Base-by-base conservation (phyloP, 441 rosid genomes). In the Jatropha podagrica region DNA sequence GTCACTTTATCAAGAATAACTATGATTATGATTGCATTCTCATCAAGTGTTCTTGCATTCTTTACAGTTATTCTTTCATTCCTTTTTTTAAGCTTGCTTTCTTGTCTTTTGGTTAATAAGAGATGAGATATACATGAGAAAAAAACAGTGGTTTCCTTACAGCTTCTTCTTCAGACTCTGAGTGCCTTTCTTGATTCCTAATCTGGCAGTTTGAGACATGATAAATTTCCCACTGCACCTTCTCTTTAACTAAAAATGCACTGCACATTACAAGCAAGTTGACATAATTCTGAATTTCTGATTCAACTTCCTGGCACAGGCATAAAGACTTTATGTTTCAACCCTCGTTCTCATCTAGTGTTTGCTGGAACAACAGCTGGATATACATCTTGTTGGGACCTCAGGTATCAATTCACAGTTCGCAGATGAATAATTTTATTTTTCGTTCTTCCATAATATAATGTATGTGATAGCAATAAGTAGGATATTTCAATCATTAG, bases 361-460 rank as follows among this genome's bases (percentile, higher is more conserved):
- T 90, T 89, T 79, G 86, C 94, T n/a, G 98, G 97, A 79, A 89
- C 91, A 74, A 82, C 93, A 37, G 84, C 86, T 44, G 98, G 98
- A 81, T 86, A 81, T 77, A 75, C 88, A 51, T 86, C 88, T 72
- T 89, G 97, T 81, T 94, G 94, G 92, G 98, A 94, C 80, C 84
- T 91, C 59, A 89, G 97, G 98, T 92, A 85, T 80, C 38, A 23
- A 46, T 17, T 32, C 23, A 9, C 56, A 59, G 17, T 65, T 46
- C n/a, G 23, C 14, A 9, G 49, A 46, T 2, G 11, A 46, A 46
- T 7, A 2, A 46, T 7, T 52, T 61, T 38, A 11, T 74, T n/a
- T 52, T 66, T 10, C 26, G 37, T 26, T 60, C 20, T 49, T 32
- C 46, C 10, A 18, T n/a, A n/a, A 63, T 27, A 48, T 18, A 48